Base-by-base conservation (phyloP, 192 early-diverging fungal species). In the Coemansia sp. region DNA sequence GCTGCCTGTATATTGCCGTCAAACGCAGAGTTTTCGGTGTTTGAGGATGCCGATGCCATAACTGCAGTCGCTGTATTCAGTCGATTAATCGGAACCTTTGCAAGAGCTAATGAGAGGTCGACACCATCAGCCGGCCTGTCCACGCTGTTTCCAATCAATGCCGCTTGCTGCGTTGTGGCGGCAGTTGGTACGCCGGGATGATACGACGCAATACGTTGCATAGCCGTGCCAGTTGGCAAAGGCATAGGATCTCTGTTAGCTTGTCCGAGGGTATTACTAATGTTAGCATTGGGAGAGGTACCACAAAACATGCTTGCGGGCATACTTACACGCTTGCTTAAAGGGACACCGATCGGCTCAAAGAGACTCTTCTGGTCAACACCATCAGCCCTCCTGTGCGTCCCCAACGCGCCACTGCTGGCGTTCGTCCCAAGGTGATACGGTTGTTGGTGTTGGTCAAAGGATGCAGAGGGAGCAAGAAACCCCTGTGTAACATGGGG, bases 281-380 rank as follows among this genome's bases (percentile, higher is more conserved):
- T 16, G 15, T 7, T 6, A 11, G 51, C 51, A 14, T 26, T 53
- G 10, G 21, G 5, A 56, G 53, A 23, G 44, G 41, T 18, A 53
- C 49, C 35, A 56, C 21, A 23, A 33, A 36, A 6, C 46, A 53
- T 20, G 55, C 33, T 60, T 12, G 41, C 75, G 0, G 79, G 79
- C 79, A 82, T 71, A 62, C 64, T 82, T 24, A 82, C 71, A 1
- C 79, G 74, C 58, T 82, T 82, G 71, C 75, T 63, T 39, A 76
- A 26, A 2, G 71, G 79, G 43, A 71, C 75, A 26, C 79, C 79
- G 12, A 64, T 56, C 10, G 68, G 43, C n/a, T 20, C 45, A 9
- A 65, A 68, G 56, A 76, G 39, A 8, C 39, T 23, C 30, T 35
- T 16, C 3, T 59, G 55, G 4, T 62, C 66, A 16, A 39, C 14